Conservation (phyloP, 352 stramenopile genomes). For the Globisporangium ultimum region DNA sequence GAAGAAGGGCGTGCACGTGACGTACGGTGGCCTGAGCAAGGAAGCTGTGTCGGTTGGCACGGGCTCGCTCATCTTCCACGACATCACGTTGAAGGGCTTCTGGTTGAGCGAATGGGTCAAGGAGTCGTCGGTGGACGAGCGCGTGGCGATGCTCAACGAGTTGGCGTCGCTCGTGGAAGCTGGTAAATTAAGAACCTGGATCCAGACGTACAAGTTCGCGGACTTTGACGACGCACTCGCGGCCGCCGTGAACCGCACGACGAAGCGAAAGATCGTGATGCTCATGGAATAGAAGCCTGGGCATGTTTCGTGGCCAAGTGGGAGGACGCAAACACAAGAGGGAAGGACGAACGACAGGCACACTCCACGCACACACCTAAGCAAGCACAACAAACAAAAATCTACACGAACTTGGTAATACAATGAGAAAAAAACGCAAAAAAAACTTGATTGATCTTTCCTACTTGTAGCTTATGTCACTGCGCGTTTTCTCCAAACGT, state of each 20-base stretch:
- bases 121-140: constrained; percentile 56
- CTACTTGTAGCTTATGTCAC: too few species aligned
- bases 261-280: constrained; percentile 82
- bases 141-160: constrained; percentile 62
- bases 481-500: too few species aligned
- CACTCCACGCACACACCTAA: neutral
- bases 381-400: too few species aligned
- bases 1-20: constrained; percentile 78
- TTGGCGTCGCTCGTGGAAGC: constrained; percentile 60
- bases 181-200: constrained; percentile 79
- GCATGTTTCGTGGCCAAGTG: too few species aligned
- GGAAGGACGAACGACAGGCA: neutral
- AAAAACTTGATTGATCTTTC: constrained; percentile 6
- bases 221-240: constrained; percentile 79
- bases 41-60: constrained; percentile 64
- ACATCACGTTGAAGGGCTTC: constrained; percentile 86
- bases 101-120: constrained; percentile 86
- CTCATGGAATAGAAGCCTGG: constrained; percentile 62
- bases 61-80: constrained; percentile 79
- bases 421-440: constrained; percentile 1
- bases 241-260: constrained; percentile 71
- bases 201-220: constrained; percentile 84
- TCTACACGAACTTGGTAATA: neutral
- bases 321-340: too few species aligned
- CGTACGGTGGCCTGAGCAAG: constrained; percentile 81